These are phyloP conservation scores for Penicillium turbatum DNA, from an alignment of 495 filamentous ascomycete species.

Conservation along the genomic window DNA sequence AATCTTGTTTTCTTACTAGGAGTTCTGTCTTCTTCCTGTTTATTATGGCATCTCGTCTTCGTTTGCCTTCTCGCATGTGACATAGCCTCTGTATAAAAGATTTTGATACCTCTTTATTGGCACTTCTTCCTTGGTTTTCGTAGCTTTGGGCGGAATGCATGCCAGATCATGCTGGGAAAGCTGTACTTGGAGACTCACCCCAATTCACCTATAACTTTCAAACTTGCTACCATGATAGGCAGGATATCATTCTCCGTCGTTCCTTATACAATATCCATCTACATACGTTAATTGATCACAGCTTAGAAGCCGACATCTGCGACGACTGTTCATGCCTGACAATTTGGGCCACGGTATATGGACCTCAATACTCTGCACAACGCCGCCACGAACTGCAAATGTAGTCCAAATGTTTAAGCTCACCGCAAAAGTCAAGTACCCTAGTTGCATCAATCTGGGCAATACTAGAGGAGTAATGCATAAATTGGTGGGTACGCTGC, in stretches of 20 bases:
- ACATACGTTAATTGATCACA: no score
- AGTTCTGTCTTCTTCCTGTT: conserved; percentile 20
- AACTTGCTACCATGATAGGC: background rate
- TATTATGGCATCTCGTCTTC: conserved; percentile 24
- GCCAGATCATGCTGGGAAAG: background rate
- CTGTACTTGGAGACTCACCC: no score
- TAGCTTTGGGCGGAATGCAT: background rate
- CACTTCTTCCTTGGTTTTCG: background rate
- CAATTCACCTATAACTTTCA: no score
- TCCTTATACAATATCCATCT: background rate
- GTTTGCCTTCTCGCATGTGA: conserved; percentile 23
- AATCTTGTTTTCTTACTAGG: conserved; percentile 15
- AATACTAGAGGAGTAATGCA: background rate
- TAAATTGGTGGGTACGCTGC: background rate
- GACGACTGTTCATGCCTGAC: background rate
- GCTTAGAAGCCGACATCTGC: no score
- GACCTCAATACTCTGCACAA: background rate
- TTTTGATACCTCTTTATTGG: conserved; percentile 17
- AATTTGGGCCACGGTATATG: background rate
- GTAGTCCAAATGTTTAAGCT: background rate
- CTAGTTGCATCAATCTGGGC: background rate
- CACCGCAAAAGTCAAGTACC: background rate
- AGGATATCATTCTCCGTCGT: background rate
- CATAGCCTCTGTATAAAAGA: conserved; percentile 33
- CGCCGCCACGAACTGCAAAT: background rate